A percentile compares a stretch with the other conserved stretches of the same genome.
phyloP scores from a whole-genome alignment of 2,329 filamentous ascomycete genomes.

The Alternaria sp. region DNA sequence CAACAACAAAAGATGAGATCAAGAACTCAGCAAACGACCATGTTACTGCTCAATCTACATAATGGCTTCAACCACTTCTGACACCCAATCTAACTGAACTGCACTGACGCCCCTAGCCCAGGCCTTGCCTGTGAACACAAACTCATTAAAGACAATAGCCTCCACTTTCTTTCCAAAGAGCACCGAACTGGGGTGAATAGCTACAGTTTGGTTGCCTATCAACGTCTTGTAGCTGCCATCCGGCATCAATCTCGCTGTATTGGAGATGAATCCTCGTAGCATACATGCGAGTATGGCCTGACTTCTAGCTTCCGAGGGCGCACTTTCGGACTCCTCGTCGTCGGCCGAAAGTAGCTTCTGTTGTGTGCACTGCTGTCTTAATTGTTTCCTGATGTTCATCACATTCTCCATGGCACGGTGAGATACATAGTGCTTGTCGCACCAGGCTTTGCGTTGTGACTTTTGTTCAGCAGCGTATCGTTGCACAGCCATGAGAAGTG shows the following conservation, averaged over 20 bases:
- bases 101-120: constrained; percentile 70
- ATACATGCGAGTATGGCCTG: constrained; percentile 66
- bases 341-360: constrained; percentile 52
- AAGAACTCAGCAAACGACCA: neutral
- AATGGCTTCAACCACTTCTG: constrained; percentile 56
- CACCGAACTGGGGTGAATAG: constrained; percentile 70
- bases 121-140: constrained; percentile 70
- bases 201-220: constrained; percentile 68
- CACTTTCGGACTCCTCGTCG: constrained; percentile 17
- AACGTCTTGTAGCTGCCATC: constrained; percentile 70
- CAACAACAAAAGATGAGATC: neutral
- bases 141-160: constrained; percentile 72
- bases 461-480: constrained; percentile 66
- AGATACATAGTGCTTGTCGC: constrained; percentile 65
- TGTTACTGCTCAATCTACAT: constrained; percentile 23
- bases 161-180: constrained; percentile 66
- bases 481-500: constrained; percentile 67
- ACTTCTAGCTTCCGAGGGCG: constrained; percentile 54
- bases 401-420: constrained; percentile 72
- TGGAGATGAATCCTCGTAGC: constrained; percentile 66
- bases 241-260: constrained; percentile 67
- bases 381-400: constrained; percentile 71
- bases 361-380: constrained; percentile 63
- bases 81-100: constrained; percentile 70
- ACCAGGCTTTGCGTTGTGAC: constrained; percentile 68